A percentile compares a stretch with the other conserved stretches of the same genome.
These are phyloP conservation scores for Penicillium paradoxum DNA, from an alignment of 495 filamentous ascomycete genomes.

Conservation along the genomic window DNA sequence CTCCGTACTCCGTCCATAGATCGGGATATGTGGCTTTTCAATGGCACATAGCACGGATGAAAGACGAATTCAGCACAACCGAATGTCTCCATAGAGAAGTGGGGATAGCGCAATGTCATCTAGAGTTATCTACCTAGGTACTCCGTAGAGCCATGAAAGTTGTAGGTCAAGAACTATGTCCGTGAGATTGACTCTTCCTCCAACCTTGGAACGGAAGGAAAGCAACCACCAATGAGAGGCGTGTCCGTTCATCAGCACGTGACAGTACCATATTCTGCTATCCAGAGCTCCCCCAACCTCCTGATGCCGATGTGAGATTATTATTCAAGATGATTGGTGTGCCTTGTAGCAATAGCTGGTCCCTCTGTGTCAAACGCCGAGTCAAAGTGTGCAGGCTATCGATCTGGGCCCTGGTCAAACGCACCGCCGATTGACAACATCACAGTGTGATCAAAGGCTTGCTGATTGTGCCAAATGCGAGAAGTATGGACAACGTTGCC, in stretches of 20 bases:
- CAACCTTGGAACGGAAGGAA: no score
- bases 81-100: no score
- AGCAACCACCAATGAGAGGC: not conserved
- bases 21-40: not conserved
- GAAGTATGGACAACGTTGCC: constrained; percentile 31
- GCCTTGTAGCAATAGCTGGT: constrained; percentile 57
- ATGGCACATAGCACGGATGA: not conserved
- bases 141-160: no score
- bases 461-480: constrained; percentile 33
- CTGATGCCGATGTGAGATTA: not conserved
- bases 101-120: no score
- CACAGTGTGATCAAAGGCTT: constrained; percentile 31
- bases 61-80: no score
- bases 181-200: no score
- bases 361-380: constrained; percentile 30
- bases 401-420: not conserved
- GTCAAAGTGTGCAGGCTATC: constrained; percentile 23
- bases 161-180: no score
- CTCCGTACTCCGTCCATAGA: not conserved
- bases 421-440: not conserved
- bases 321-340: constrained; percentile 29
- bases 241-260: not conserved
- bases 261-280: not conserved
- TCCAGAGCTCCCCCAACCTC: not conserved
- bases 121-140: no score